phyloP scores from a whole-genome alignment of 2,329 filamentous ascomycete species.

The Aspergillus texensis region DNA sequence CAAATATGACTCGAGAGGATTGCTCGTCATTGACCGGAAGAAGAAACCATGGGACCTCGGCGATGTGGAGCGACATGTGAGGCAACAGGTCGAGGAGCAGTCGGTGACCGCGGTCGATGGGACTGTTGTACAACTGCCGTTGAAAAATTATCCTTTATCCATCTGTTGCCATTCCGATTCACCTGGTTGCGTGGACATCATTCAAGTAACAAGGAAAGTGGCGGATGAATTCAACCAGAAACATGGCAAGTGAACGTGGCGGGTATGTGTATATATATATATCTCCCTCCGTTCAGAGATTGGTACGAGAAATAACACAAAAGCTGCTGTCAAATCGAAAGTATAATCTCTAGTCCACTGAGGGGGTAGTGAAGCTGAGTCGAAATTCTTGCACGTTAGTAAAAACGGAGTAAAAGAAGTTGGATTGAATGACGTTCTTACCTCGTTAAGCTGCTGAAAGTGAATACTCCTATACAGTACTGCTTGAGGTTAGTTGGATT shows the following conservation, averaged over 20 bases:
- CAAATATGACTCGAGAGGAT: conserved; percentile 55
- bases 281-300: neutral
- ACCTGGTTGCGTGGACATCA: conserved; percentile 49
- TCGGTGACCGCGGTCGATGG: conserved; percentile 48
- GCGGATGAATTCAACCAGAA: conserved; percentile 48
- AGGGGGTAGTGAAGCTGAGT: neutral
- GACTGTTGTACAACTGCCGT: conserved; percentile 39
- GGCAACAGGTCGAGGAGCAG: conserved; percentile 46
- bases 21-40: conserved; percentile 59
- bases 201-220: conserved; percentile 42
- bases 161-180: conserved; percentile 54
- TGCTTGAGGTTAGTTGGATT: fast-evolving
- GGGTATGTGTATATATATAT: neutral
- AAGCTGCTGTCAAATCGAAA: neutral
- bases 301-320: neutral
- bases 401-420: neutral
- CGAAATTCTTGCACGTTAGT: neutral
- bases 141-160: conserved; percentile 47
- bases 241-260: conserved; percentile 12
- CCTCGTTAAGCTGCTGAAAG: no score
- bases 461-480: no score
- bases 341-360: neutral
- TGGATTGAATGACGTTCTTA: neutral
- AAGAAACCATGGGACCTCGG: conserved; percentile 54
- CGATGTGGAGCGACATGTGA: conserved; percentile 46